These are phyloP conservation scores for Pulicaria dysenterica DNA, from an alignment of 129 eudicot species.

Conservation along the genomic window DNA sequence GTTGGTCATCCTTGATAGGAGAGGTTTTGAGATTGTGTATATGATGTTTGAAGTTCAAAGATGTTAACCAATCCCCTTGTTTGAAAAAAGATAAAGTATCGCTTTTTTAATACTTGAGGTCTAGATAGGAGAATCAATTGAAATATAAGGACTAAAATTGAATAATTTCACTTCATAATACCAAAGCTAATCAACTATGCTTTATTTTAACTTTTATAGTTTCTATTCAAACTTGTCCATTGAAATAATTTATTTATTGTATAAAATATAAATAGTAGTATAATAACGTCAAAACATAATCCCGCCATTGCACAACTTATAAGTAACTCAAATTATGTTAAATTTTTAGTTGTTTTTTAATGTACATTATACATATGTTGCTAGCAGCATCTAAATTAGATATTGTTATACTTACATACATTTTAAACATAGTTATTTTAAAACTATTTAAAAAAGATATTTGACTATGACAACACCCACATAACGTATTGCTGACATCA, in stretches of 20 bases:
- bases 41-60: background rate
- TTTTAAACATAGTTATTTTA: too few relatives aligned
- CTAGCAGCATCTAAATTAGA: too few relatives aligned
- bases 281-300: background rate
- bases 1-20: too few relatives aligned
- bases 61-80: background rate
- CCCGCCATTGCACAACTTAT: background rate
- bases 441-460: too few relatives aligned
- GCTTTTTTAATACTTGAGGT: background rate
- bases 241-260: background rate
- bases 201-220: constrained; percentile 17
- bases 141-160: constrained; percentile 12
- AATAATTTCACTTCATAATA: constrained; percentile 5
- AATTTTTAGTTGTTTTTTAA: background rate
- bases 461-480: too few relatives aligned
- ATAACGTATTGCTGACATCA: too few relatives aligned
- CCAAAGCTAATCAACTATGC: background rate
- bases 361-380: too few relatives aligned
- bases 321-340: background rate
- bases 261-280: too few relatives aligned
- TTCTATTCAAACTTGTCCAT: constrained; percentile 13
- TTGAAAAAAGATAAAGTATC: background rate
- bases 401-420: too few relatives aligned
- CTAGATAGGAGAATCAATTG: background rate
- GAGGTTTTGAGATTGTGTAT: background rate